Base-by-base conservation (phyloP, 1,284 basidiomycete species). In the Malassezia cuniculi region DNA sequence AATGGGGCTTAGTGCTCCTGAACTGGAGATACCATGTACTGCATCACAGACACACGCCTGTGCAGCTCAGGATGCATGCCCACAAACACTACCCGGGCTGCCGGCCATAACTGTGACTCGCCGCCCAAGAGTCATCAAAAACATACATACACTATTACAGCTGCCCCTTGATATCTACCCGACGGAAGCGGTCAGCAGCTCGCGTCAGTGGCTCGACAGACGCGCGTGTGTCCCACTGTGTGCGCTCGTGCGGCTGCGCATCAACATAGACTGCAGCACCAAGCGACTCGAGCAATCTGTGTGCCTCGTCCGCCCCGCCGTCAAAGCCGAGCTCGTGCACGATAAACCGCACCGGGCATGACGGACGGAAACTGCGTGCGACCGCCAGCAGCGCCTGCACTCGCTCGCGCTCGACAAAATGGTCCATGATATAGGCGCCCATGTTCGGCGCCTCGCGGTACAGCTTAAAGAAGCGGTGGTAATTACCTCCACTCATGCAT, bases 391-490 rank as follows among this genome's bases (percentile, higher is more conserved):
- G 70, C 1, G 87, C 87, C 47, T 79, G 78, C 40, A 83, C 76
- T 40, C 93, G 73, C 71, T 95, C 93, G 52, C 93, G 77, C 61
- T 82, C 79, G 54, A 94, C 81, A 68, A 97, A 94, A 69, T 95
- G 87, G 69, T 97, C 90, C 85, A 97, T 93, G 63, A 99, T 86
- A 69, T 95, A 95, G 41, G 79, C 87, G 35, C 86, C 85, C 93
- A 97, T 95, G 67, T 90, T 90, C 28, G 89, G 89, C 30, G 86
- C 84, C 45, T 75, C 74, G 52, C 77, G 59, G 70, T 85, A 97
- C 34, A 89, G 72, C 49, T 78, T 75, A 72, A 95, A 97, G 56
- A 99, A 78, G 32, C 78, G 75, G 70, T 85, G 81, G 70, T 95
- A 97, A 69, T 97, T 97, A 62, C 84, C 85, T 66, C 83, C 83